These are phyloP conservation scores for Paracorniculantispora psalliotae DNA, from an alignment of 2,329 filamentous ascomycete species.

Conservation along the genomic window DNA sequence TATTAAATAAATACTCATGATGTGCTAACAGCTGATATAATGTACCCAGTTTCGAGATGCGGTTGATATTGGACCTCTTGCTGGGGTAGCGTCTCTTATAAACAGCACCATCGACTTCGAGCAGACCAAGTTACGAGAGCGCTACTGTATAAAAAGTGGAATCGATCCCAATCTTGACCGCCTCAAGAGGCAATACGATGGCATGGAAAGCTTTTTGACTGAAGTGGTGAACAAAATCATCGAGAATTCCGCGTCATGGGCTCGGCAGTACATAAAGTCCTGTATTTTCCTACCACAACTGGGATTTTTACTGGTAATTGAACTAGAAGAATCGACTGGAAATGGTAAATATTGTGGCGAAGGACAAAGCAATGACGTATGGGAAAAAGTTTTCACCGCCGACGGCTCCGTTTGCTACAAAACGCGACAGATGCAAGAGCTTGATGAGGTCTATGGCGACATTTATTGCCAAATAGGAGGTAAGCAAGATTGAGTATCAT, in stretches of 20 bases:
- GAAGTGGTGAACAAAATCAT: constrained; percentile 62
- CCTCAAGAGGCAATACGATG: constrained; percentile 72
- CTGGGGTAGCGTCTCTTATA: constrained; percentile 44
- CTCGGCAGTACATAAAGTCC: constrained; percentile 52
- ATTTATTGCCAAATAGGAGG: constrained; percentile 79
- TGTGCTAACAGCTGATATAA: background rate
- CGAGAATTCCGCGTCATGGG: constrained; percentile 56
- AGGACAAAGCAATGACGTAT: constrained; percentile 50
- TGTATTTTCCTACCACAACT: constrained; percentile 90
- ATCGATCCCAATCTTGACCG: constrained; percentile 71
- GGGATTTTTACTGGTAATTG: constrained; percentile 79
- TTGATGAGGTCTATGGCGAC: constrained; percentile 80
- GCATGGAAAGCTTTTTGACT: constrained; percentile 68
- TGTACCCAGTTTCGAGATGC: background rate
- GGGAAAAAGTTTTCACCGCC: constrained; percentile 74
- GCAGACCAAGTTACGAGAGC: constrained; percentile 63
- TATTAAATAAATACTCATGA: no score
- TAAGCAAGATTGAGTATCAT: constrained; percentile 32
- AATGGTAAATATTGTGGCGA: constrained; percentile 60
- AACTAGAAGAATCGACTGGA: constrained; percentile 45
- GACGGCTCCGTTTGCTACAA: constrained; percentile 79
- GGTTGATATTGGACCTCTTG: background rate
- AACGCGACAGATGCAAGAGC: constrained; percentile 70
- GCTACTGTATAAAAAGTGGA: constrained; percentile 67
- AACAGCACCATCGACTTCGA: constrained; percentile 76